A percentile compares a stretch with the other conserved stretches of the same genome.
Evolutionary conservation across 192 early-diverging fungal species (phyloP).

Genomic region (Blastocladiella britannica): DNA sequence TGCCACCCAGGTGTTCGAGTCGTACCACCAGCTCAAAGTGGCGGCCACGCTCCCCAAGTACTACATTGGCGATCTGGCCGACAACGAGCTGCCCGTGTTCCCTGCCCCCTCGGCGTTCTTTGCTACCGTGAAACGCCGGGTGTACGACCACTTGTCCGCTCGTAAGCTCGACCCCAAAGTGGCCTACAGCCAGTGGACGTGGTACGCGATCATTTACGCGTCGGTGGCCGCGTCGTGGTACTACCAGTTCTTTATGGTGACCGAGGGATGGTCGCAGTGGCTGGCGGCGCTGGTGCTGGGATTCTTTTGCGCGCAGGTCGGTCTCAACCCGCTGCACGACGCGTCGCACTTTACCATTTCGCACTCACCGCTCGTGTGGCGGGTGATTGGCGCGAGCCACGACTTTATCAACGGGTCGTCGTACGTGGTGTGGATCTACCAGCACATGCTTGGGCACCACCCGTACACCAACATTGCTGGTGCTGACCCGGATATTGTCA

Average conservation of each 20-base stretch:
- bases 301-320: constrained; percentile 24
- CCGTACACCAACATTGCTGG: constrained; percentile 34
- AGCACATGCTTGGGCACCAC: constrained; percentile 34
- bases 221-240: constrained; percentile 17
- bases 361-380: constrained; percentile 30
- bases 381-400: constrained; percentile 26
- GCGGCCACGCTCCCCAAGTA: constrained; percentile 10
- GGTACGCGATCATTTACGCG: constrained; percentile 23
- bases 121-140: constrained; percentile 21
- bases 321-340: constrained; percentile 32
- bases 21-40: not conserved
- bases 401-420: constrained; percentile 36
- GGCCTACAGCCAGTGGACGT: constrained; percentile 13
- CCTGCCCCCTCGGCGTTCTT: constrained; percentile 24
- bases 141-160: constrained; percentile 22
- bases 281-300: constrained; percentile 23
- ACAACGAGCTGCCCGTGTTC: constrained; percentile 24
- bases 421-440: constrained; percentile 32
- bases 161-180: constrained; percentile 25
- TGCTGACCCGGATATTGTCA: constrained; percentile 29
- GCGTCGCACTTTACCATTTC: constrained; percentile 29
- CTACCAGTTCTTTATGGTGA: constrained; percentile 20
- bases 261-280: constrained; percentile 20
- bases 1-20: constrained; percentile 11
- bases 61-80: constrained; percentile 16